Conservation (phyloP, 257 asterid species). For the Ophiorrhiza pumila region DNA sequence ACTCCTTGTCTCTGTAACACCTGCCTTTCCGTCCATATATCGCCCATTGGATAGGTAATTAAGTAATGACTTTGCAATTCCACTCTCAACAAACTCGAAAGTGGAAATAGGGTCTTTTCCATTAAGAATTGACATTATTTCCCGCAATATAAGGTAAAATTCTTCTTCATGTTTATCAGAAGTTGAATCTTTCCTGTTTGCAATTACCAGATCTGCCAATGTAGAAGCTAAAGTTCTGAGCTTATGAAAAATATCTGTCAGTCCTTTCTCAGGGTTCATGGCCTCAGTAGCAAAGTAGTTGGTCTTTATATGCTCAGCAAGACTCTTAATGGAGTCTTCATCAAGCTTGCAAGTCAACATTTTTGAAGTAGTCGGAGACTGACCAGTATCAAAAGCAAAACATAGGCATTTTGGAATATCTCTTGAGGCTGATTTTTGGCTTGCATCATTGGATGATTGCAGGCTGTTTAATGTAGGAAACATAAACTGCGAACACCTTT, state of each 20-base stretch:
- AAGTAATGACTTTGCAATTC: slow-evolving; percentile 66
- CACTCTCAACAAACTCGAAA: slow-evolving; percentile 97
- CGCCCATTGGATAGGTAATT: slow-evolving; percentile 54
- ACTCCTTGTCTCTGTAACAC: slow-evolving; percentile 12
- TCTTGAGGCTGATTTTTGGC: slow-evolving; percentile 33
- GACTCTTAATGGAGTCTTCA: slow-evolving; percentile 53
- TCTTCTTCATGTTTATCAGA: slow-evolving; percentile 53
- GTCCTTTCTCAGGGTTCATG: slow-evolving; percentile 62
- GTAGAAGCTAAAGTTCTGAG: slow-evolving; percentile 56
- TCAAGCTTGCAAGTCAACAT: slow-evolving; percentile 60
- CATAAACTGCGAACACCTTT: slow-evolving; percentile 40
- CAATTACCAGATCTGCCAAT: slow-evolving; percentile 40
- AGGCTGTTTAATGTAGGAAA: slow-evolving; percentile 51
- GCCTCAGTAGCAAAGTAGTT: slow-evolving; percentile 59
- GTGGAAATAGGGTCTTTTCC: slow-evolving; percentile 74
- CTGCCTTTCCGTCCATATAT: slow-evolving; percentile 35
- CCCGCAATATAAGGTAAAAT: slow-evolving; percentile 43
- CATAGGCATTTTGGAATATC: slow-evolving; percentile 65
- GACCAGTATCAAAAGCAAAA: slow-evolving; percentile 48
- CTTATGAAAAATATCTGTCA: slow-evolving; percentile 66
- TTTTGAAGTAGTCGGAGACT: slow-evolving; percentile 37
- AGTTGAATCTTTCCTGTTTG: slow-evolving; percentile 30
- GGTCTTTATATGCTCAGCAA: slow-evolving; percentile 65
- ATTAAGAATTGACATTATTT: slow-evolving; percentile 62
- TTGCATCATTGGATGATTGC: slow-evolving; percentile 32